These are phyloP conservation scores for Pythium periplocum DNA, from an alignment of 352 stramenopile species.

Conservation along the genomic window DNA sequence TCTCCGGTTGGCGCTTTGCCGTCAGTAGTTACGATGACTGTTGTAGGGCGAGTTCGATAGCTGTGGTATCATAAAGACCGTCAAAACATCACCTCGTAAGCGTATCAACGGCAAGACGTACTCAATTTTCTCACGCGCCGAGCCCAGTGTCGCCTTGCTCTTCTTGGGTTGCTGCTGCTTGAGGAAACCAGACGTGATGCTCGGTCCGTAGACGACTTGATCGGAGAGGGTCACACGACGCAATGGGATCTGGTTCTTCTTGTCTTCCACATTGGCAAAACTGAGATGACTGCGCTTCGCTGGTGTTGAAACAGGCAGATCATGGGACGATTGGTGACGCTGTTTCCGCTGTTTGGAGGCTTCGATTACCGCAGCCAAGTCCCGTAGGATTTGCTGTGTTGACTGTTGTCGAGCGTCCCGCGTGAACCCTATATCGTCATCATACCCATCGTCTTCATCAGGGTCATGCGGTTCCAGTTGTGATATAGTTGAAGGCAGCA, in stretches of 20 bases:
- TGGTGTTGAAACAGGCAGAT: no score
- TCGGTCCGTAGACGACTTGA: conserved; percentile 58
- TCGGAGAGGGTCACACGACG: conserved; percentile 42
- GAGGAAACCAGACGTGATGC: conserved; percentile 34
- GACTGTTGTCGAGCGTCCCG: neutral
- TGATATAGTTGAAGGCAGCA: no score
- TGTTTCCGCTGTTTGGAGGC: conserved; percentile 13
- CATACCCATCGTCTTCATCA: no score
- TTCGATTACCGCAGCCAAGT: conserved; percentile 13
- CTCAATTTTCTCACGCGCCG: conserved; percentile 10
- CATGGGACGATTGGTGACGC: neutral
- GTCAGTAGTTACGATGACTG: no score
- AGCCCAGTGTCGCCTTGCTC: conserved; percentile 1
- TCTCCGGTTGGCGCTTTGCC: no score
- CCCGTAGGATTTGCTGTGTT: conserved; percentile 16
- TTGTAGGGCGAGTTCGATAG: conserved; percentile 1
- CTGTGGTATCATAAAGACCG: neutral
- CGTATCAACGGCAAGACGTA: conserved; percentile 1
- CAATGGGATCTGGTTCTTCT: conserved; percentile 55
- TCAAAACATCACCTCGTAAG: no score
- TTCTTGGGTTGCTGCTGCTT: conserved; percentile 28
- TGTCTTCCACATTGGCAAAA: conserved; percentile 20
- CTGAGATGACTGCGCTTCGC: no score
- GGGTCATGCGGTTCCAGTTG: no score
- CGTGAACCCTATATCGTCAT: no score